A percentile compares a stretch with the other conserved stretches of the same genome.
These are phyloP conservation scores for Aspergillus wentii DNA, from an alignment of 495 filamentous ascomycete genomes.

Conservation along the genomic window DNA sequence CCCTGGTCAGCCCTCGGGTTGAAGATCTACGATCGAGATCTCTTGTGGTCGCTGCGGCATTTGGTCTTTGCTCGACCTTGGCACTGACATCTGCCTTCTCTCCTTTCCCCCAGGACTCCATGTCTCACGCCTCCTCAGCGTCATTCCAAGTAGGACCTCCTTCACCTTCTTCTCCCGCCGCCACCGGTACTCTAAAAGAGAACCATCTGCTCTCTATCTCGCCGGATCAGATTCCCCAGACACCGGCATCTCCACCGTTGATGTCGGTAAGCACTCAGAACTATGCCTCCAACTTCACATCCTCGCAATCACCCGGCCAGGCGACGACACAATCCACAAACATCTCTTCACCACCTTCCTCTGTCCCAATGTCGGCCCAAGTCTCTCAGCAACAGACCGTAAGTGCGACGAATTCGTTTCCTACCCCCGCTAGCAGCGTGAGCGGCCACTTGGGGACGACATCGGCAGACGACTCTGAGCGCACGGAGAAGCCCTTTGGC, in stretches of 20 bases:
- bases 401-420: slow-evolving; percentile 41
- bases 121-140: slow-evolving; percentile 37
- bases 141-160: slow-evolving; percentile 36
- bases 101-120: slow-evolving; percentile 14
- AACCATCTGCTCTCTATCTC: slow-evolving; percentile 20
- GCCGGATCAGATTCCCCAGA: slow-evolving; percentile 38
- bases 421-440: slow-evolving; percentile 44
- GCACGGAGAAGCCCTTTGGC: slow-evolving; percentile 24
- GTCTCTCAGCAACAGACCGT: slow-evolving; percentile 38
- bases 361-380: slow-evolving; percentile 43
- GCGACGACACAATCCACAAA: slow-evolving; percentile 35
- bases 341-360: slow-evolving; percentile 40
- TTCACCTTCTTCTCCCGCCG: slow-evolving; percentile 41
- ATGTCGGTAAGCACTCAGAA: slow-evolving; percentile 48
- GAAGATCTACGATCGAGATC: slow-evolving; percentile 17
- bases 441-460: slow-evolving; percentile 29
- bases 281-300: slow-evolving; percentile 43
- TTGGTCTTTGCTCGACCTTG: too few relatives aligned
- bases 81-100: too few relatives aligned
- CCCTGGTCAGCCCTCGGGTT: slow-evolving; percentile 8
- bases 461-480: slow-evolving; percentile 28
- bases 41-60: too few relatives aligned
- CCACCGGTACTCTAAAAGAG: slow-evolving; percentile 36
- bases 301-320: slow-evolving; percentile 43
- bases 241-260: slow-evolving; percentile 48